phyloP scores from a whole-genome alignment of 2,329 filamentous ascomycete genomes.

The Paraphoma sp. region DNA sequence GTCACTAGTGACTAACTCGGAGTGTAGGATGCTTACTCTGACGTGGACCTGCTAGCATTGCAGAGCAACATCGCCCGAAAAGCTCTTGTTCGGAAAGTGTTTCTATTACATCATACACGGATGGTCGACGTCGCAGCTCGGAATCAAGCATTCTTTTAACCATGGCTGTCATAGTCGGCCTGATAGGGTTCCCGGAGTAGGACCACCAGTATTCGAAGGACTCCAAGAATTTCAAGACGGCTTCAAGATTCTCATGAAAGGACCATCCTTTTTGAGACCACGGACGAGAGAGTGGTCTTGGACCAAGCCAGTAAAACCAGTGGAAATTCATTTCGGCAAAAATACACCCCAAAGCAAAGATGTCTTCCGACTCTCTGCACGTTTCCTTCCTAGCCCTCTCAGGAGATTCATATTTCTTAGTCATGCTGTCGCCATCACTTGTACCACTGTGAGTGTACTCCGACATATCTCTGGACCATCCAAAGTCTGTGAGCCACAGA shows the following conservation, averaged over 20 bases:
- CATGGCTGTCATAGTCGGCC: too few species aligned
- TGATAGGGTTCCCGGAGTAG: too few species aligned
- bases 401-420: conserved; percentile 31
- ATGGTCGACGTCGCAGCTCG: too few species aligned
- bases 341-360: conserved; percentile 31
- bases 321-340: conserved; percentile 19
- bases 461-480: conserved; percentile 28
- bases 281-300: background rate
- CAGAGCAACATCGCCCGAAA: too few species aligned
- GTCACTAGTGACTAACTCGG: too few species aligned
- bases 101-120: too few species aligned
- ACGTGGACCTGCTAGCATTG: too few species aligned
- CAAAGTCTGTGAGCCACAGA: conserved; percentile 32
- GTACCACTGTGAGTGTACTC: conserved; percentile 20
- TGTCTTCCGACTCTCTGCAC: conserved; percentile 23
- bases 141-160: too few species aligned
- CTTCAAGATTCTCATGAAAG: background rate
- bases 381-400: conserved; percentile 19
- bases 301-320: background rate
- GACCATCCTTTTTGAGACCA: background rate
- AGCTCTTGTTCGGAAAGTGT: too few species aligned
- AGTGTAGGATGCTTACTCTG: too few species aligned
- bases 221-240: too few species aligned
- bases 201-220: too few species aligned
- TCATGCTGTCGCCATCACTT: conserved; percentile 25